Percentiles rank a stretch among this genome's conserved stretches.
Evolutionary conservation across 2,329 filamentous ascomycete genomes (phyloP).

Genomic region (Ceratocystis albifundus): DNA sequence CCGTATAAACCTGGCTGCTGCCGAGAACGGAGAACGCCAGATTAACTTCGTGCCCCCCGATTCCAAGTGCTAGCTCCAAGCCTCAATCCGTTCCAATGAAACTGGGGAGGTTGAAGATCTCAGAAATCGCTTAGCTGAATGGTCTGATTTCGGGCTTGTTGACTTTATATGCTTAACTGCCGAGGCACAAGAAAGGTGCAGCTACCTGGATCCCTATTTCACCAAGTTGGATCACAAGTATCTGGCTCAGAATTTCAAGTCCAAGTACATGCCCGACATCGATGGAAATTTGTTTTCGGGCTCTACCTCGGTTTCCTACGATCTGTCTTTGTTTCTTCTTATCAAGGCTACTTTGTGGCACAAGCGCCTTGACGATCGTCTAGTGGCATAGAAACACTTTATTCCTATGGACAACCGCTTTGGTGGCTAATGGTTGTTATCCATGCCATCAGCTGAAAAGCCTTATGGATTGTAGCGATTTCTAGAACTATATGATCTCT

Average conservation of each 20-base stretch:
- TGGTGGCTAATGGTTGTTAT: slow-evolving; percentile 39
- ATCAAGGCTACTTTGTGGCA: slow-evolving; percentile 68
- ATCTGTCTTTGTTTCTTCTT: slow-evolving; percentile 55
- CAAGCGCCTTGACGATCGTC: slow-evolving; percentile 68
- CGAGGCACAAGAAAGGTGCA: slow-evolving; percentile 49
- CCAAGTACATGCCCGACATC: slow-evolving; percentile 64
- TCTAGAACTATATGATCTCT: no score
- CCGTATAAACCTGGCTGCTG: slow-evolving; percentile 31
- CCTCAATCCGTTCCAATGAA: background rate
- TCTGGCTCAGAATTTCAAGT: slow-evolving; percentile 40
- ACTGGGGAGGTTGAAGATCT: slow-evolving; percentile 33
- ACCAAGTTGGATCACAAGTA: slow-evolving; percentile 44
- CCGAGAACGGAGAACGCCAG: slow-evolving; percentile 37
- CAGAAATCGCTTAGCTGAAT: slow-evolving; percentile 39
- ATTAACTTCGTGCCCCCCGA: slow-evolving; percentile 46
- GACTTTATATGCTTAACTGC: slow-evolving; percentile 43
- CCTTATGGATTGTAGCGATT: no score
- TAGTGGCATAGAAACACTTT: slow-evolving; percentile 70
- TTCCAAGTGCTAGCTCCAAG: slow-evolving; percentile 35
- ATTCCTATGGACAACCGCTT: slow-evolving; percentile 68
- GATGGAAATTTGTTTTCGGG: slow-evolving; percentile 64
- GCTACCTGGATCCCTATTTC: slow-evolving; percentile 76
- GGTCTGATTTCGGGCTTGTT: slow-evolving; percentile 43
- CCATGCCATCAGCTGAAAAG: no score
- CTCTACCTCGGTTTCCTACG: slow-evolving; percentile 55